phyloP scores from a whole-genome alignment of 306 rosid species.

The Cicer bijugum region DNA sequence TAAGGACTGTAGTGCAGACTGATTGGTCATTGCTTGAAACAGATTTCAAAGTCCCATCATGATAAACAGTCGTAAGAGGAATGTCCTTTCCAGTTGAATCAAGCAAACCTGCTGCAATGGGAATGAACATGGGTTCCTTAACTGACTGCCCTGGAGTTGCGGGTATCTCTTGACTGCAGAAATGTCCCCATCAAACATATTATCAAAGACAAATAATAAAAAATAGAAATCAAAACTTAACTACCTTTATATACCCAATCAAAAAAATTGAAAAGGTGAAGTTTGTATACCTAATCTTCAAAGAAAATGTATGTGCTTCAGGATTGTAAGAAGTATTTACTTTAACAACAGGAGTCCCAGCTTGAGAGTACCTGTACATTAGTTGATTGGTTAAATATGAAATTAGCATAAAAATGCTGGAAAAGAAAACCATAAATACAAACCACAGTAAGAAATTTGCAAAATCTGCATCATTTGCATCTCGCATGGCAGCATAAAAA shows the following conservation, averaged over 20 bases:
- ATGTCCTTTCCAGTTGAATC: conserved; percentile 77
- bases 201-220: conserved; percentile 44
- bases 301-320: conserved; percentile 70
- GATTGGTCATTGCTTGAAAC: conserved; percentile 60
- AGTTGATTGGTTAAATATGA: conserved; percentile 37
- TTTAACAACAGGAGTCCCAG: conserved; percentile 90
- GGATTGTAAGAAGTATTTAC: conserved; percentile 77
- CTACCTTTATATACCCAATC: conserved; percentile 33
- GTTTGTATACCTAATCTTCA: conserved; percentile 72
- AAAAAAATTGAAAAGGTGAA: conserved; percentile 32
- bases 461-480: conserved; percentile 90
- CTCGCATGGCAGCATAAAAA: conserved; percentile 91
- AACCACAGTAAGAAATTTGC: conserved; percentile 88
- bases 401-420: conserved; percentile 21
- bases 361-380: conserved; percentile 91
- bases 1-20: conserved; percentile 77
- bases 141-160: conserved; percentile 91
- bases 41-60: conserved; percentile 70
- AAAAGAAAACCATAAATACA: conserved; percentile 39
- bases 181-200: conserved; percentile 47
- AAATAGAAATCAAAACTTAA: conserved; percentile 10
- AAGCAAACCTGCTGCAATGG: conserved; percentile 83
- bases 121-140: conserved; percentile 93
- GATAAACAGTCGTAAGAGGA: conserved; percentile 68
- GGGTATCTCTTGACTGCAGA: conserved; percentile 81